phyloP scores from a whole-genome alignment of 495 filamentous ascomycete species.

The Podospora appendiculata region DNA sequence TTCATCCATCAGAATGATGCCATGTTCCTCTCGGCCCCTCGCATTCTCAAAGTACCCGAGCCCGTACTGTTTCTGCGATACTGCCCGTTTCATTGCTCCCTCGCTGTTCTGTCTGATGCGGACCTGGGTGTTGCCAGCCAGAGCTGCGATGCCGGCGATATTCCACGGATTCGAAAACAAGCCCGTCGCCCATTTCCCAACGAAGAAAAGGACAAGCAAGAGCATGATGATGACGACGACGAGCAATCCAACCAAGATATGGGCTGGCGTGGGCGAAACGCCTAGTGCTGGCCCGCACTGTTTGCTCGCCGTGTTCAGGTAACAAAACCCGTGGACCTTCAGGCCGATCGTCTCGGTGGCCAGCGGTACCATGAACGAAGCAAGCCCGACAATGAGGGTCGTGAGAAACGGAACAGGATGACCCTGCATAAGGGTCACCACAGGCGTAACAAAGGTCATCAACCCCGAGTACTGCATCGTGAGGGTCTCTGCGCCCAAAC shows the following conservation, averaged over 20 bases:
- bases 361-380: constrained; percentile 23
- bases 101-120: constrained; percentile 15
- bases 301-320: constrained; percentile 13
- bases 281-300: constrained; percentile 24
- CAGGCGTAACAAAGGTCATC: constrained; percentile 14
- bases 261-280: constrained; percentile 16
- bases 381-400: constrained; percentile 19
- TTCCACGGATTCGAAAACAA: constrained; percentile 27
- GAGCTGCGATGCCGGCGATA: constrained; percentile 23
- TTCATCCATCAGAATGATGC: constrained; percentile 23
- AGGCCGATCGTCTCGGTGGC: constrained; percentile 28
- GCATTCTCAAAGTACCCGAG: constrained; percentile 17
- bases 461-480: constrained; percentile 22
- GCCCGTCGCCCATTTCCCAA: constrained; percentile 18
- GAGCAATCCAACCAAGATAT: constrained; percentile 19
- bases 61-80: constrained; percentile 16
- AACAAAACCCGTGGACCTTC: constrained; percentile 25
- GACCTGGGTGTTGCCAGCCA: constrained; percentile 11
- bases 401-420: constrained; percentile 23
- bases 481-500: constrained; percentile 12
- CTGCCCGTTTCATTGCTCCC: constrained; percentile 6
- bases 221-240: constrained; percentile 17
- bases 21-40: constrained; percentile 19
- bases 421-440: constrained; percentile 14
- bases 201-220: constrained; percentile 11